These are phyloP conservation scores for Penicillium pulvis DNA, from an alignment of 495 filamentous ascomycete genomes.

Conservation along the genomic window DNA sequence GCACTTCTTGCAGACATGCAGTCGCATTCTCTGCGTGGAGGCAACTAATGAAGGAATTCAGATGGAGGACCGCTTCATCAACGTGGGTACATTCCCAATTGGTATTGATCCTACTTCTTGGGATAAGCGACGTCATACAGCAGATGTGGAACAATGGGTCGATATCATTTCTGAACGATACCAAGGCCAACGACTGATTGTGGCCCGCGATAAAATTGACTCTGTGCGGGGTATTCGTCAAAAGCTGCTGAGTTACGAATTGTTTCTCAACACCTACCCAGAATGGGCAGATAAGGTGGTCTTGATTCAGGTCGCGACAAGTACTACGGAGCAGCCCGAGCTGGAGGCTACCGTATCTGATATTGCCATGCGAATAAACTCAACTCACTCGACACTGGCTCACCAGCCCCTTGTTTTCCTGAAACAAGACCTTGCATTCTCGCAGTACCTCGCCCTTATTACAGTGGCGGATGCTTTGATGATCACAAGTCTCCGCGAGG, in stretches of 20 bases:
- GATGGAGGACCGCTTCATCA: slow-evolving; percentile 89
- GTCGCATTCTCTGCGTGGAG: slow-evolving; percentile 80
- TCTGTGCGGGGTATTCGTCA: slow-evolving; percentile 86
- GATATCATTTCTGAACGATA: slow-evolving; percentile 77
- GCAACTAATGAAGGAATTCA: slow-evolving; percentile 85
- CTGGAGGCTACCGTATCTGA: slow-evolving; percentile 85
- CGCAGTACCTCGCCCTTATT: slow-evolving; percentile 86
- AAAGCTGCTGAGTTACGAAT: slow-evolving; percentile 88
- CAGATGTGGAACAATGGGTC: slow-evolving; percentile 75
- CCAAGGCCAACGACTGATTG: slow-evolving; percentile 82
- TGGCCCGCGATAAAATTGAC: slow-evolving; percentile 91
- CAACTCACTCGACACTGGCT: slow-evolving; percentile 79
- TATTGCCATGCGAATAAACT: slow-evolving; percentile 91
- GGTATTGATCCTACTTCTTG: slow-evolving; percentile 83
- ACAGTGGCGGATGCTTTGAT: slow-evolving; percentile 87
- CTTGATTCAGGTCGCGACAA: slow-evolving; percentile 89
- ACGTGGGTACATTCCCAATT: slow-evolving; percentile 66
- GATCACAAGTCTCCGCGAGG: slow-evolving; percentile 90
- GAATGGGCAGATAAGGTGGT: slow-evolving; percentile 86
- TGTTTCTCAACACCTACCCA: slow-evolving; percentile 90
- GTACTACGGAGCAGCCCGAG: slow-evolving; percentile 81
- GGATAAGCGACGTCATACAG: slow-evolving; percentile 67
- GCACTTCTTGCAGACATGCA: slow-evolving; percentile 93
- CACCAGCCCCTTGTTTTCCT: slow-evolving; percentile 93
- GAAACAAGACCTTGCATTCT: slow-evolving; percentile 88